Evolutionary conservation across 1,284 basidiomycete genomes (phyloP).

Genomic region (Irpex lacteus): DNA sequence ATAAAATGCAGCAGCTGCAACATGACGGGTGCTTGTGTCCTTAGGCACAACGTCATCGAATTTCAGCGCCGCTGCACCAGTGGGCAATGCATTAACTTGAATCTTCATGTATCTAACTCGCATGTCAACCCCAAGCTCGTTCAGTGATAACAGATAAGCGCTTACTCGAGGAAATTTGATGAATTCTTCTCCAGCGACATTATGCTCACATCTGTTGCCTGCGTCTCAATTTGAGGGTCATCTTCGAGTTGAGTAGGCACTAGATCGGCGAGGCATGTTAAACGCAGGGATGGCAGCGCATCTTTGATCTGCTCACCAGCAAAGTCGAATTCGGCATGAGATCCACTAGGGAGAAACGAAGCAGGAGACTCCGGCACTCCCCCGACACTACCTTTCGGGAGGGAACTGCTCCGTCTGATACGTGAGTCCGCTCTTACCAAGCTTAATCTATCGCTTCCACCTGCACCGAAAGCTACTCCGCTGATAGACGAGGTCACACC

Average conservation of each 20-base stretch:
- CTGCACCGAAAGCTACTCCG: conserved; percentile 36
- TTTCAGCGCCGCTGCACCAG: conserved; percentile 41
- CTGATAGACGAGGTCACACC: conserved; percentile 51
- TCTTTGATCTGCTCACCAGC: conserved; percentile 43
- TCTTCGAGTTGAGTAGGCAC: conserved; percentile 32
- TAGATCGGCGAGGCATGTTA: conserved; percentile 10
- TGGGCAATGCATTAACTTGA: conserved; percentile 60
- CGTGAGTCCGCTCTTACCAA: conserved; percentile 50
- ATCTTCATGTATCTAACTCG: conserved; percentile 67
- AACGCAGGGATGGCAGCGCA: conserved; percentile 16
- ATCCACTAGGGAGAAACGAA: conserved; percentile 32
- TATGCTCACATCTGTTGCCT: conserved; percentile 52
- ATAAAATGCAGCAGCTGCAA: conserved; percentile 77
- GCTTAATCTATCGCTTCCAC: conserved; percentile 43
- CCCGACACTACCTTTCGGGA: conserved; percentile 47
- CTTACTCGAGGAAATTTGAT: conserved; percentile 74
- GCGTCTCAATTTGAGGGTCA: conserved; percentile 39
- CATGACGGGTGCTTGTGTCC: conserved; percentile 63
- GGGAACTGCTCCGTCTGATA: conserved; percentile 48
- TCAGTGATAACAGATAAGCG: conserved; percentile 2
- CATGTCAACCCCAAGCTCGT: background rate
- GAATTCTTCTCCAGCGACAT: conserved; percentile 70
- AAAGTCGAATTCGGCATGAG: conserved; percentile 60
- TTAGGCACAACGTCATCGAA: conserved; percentile 68
- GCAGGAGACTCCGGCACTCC: conserved; percentile 48